Evolutionary conservation across 2,329 filamentous ascomycete genomes (phyloP), one percentile per base, ranked within the genome.

Genomic region (Didymella glomerata): DNA sequence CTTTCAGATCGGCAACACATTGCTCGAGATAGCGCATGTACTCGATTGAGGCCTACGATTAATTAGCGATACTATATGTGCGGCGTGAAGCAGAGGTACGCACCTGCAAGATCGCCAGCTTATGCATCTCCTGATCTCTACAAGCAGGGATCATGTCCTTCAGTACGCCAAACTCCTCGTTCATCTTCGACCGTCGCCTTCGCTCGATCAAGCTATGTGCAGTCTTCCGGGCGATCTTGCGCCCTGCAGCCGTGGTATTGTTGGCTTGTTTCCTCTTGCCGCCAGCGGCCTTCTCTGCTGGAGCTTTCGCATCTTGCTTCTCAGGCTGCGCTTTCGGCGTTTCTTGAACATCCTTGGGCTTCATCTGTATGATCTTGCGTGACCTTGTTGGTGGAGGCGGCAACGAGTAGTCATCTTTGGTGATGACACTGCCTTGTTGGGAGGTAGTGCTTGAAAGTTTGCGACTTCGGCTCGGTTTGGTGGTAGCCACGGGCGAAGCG

Each of bases 341-440:
- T 18, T 72, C 70, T 25, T 72, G 68, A 24, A 61, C 46, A 38
- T 69, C 75, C 68, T 73, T 77, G 42, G 87, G 94, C 78, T 96
- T 97, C 93, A 98, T 97, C 79, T 98, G 94, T 58, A 98, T 98
- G 75, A 99, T 98, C 81, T 96, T 98, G 70, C 94, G 89, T 41
- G 92, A 91, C 63, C 94, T 85, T 3, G 93, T 97, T 0, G 95
- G 95, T 16, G 94, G 95, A 10, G 95, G 95, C 20, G 95, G 95
- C 16, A 99, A 85, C 10, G 90, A 85, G 76, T 97, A 96, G 47
- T 85, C 81, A 67, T 88, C 85, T 65, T 87, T 88, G 56, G 82
- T 81, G 57, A 79, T 71, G 14, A 79, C 73, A 48, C 41, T 44
- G 22, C 73, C 75, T 14, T 65, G 68, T 20, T 68, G 66, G 8